Evolutionary conservation across 768 basidiomycete genomes (phyloP), one percentile per base, ranked within the genome.

Genomic region (Tricholoma sp.): DNA sequence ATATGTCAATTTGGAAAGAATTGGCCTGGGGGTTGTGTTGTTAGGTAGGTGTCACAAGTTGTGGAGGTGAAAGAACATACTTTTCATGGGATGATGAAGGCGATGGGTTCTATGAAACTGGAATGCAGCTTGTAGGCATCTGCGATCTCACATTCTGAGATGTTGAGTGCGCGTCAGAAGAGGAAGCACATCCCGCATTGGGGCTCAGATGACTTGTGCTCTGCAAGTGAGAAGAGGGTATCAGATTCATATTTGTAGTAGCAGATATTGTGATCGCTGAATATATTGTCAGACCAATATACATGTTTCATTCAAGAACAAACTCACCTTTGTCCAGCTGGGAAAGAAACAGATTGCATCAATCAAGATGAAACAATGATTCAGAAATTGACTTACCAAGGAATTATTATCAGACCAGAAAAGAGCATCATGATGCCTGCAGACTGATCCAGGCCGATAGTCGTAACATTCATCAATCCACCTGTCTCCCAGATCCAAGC

Each of bases 101-200:
- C 86, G 64, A 99, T 89, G 16, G 96, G 91, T 69, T 98, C 95
- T 57, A 99, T 82, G 32, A 78, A 77, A 19, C 72, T 73, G 2
- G 81, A 84, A 14, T 83, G 78, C 18, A 96, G 81, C 72, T 98
- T 99, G 82, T 91, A 98, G 0, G 90, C 93, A 27, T 94, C 81
- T 1, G 93, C 95, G 63, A 98, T 97, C 71, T 98, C 97, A 70
- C 94, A 96, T 53, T 98, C 93, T 35, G 81, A 74, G 21, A 97
- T 88, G 68, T 83, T 93, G 65, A 98, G 82, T 0, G 91, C 87
- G 50, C 94, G 29, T 34, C 95, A 84, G 12, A 96, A 96, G 43
- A 97, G 81, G 86, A 98, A 94, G 69, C 90, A 92, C 85, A 98
- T 91, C 11, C 97, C 97, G 53, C 95, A 91, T 71, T 98, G 96